Percentiles rank a stretch among this genome's conserved stretches.
These are phyloP conservation scores for Barnettozyma populi DNA, from an alignment of 805 yeast genomes.

Conservation along the genomic window DNA sequence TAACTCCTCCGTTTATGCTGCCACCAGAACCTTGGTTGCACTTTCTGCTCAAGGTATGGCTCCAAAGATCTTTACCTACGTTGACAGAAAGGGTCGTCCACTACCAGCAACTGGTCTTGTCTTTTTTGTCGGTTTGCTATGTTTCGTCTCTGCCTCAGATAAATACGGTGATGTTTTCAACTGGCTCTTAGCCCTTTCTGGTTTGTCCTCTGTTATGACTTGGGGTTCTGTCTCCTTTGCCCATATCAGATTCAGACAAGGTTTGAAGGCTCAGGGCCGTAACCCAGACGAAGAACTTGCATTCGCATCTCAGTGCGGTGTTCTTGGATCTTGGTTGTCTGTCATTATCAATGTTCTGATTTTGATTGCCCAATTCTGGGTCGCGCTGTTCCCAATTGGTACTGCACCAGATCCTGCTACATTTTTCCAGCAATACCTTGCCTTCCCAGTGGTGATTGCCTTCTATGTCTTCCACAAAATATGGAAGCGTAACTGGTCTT, in stretches of 20 bases:
- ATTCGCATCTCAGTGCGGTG: conserved; percentile 65
- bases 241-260: conserved; percentile 63
- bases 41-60: conserved; percentile 48
- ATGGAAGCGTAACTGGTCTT: conserved; percentile 36
- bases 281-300: conserved; percentile 56
- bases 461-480: conserved; percentile 37
- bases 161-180: conserved; percentile 54
- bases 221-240: conserved; percentile 73
- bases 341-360: conserved; percentile 51
- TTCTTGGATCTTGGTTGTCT: conserved; percentile 63
- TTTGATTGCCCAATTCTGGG: conserved; percentile 75
- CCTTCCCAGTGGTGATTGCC: conserved; percentile 35
- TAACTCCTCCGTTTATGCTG: conserved; percentile 48
- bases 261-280: conserved; percentile 57
- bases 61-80: conserved; percentile 41
- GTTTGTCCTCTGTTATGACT: conserved; percentile 69
- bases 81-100: conserved; percentile 51
- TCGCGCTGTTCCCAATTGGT: conserved; percentile 42
- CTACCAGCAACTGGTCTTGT: conserved; percentile 40
- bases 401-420: conserved; percentile 21
- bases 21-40: conserved; percentile 49
- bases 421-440: conserved; percentile 36
- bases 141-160: conserved; percentile 58
- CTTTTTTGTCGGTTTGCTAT: conserved; percentile 46
- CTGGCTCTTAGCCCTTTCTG: conserved; percentile 76